Base-by-base conservation (phyloP, 2,329 filamentous ascomycete species). In the Xenoacremonium recifei region DNA sequence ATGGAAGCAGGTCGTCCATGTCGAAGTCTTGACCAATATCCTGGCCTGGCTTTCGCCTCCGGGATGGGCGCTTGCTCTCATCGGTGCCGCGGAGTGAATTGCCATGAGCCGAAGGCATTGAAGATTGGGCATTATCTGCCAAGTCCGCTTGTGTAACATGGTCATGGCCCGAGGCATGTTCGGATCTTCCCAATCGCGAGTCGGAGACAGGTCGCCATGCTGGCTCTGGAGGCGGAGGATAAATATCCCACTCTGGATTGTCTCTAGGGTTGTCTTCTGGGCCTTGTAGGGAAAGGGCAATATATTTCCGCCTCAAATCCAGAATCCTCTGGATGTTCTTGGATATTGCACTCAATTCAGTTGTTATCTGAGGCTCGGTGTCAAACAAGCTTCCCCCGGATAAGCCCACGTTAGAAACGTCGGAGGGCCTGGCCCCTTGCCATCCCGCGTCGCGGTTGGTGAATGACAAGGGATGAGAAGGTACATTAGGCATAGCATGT, bases 11-110 rank as follows among this genome's bases (percentile, higher is more conserved):
- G 51, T 96, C 88, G 2, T 85, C 77, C 62, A 96, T 79, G 47
- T 89, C 77, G 60, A 99, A 99, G 62, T 97, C 92, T 59, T 91
- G 88, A 10, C 93, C 93, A 57, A 97, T 89, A 59, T 95, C 82
- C 53, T 92, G 80, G 3, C 92, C 92, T 54, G 88, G 87, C 65
- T 96, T 97, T 54, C 92, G 80, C 52, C 69, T 84, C 58, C 80
- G 84, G 7, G 71, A 67, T 19, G 72, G 68, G 35, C 70, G 63
- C 45, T 75, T 78, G 3, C 67, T 61, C 15, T 60, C 64, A 6
- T 48, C 42, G 33, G 45, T 57, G 21, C 55, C 66, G 40, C 48
- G 37, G 6, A 36, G 32, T 31, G 46, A 21, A 32, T 54, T 36
- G 15, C 37, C 41, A 15, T 38, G 35, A 15, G 39, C 18, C 4